Evolutionary conservation across 371 early-diverging fungal genomes (phyloP).

Genomic region (Mucor racemosus): DNA sequence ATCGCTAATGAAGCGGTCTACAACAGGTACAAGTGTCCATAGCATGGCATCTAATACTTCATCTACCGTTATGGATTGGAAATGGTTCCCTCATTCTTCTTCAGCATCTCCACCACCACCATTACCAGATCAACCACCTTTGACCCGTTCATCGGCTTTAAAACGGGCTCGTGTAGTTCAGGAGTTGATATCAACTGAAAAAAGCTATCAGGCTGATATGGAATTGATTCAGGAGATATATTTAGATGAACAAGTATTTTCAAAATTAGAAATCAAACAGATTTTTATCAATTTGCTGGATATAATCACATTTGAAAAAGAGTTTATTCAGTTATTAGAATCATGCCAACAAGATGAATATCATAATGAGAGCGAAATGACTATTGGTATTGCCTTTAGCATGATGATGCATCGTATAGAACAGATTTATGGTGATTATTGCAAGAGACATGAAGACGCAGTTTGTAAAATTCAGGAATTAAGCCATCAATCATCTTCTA

Average conservation of each 20-base stretch:
- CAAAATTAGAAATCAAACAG: conserved; percentile 57
- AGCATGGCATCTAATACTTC: conserved; percentile 29
- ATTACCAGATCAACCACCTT: background rate
- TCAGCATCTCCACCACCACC: background rate
- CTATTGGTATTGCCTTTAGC: conserved; percentile 62
- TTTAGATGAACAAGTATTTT: conserved; percentile 40
- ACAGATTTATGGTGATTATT: conserved; percentile 73
- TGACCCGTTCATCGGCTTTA: background rate
- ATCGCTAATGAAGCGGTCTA: conserved; percentile 25
- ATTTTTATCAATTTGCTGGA: conserved; percentile 67
- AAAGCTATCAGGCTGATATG: conserved; percentile 68
- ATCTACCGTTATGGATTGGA: conserved; percentile 10
- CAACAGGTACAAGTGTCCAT: conserved; percentile 28
- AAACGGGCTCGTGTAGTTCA: conserved; percentile 15
- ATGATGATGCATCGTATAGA: conserved; percentile 59
- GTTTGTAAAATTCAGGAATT: conserved; percentile 64
- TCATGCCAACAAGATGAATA: conserved; percentile 4
- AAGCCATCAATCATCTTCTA: conserved; percentile 33
- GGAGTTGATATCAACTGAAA: conserved; percentile 77
- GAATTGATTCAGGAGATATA: conserved; percentile 63
- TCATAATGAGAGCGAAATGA: conserved; percentile 9
- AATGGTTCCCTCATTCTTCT: conserved; percentile 11
- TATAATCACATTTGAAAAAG: conserved; percentile 58
- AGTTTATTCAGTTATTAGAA: conserved; percentile 46
- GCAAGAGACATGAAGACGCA: conserved; percentile 76